Evolutionary conservation across 768 basidiomycete species (phyloP).

Genomic region (Tricholoma terreum): DNA sequence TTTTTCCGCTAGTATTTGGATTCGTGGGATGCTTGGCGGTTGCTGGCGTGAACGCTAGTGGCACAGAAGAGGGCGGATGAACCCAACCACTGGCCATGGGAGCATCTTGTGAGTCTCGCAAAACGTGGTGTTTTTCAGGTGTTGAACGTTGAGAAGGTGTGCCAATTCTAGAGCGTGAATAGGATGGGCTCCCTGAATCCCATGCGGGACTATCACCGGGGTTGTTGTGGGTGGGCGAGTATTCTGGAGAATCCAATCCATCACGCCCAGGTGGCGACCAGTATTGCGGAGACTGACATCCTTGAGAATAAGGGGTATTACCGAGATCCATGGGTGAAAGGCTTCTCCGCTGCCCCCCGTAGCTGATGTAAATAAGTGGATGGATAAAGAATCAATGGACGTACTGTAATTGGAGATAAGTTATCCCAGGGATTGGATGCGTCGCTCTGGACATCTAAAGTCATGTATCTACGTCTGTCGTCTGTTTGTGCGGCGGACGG

Average conservation of each 20-base stretch:
- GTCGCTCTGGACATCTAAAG: conserved; percentile 21
- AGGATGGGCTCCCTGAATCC: background rate
- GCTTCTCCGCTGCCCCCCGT: conserved; percentile 29
- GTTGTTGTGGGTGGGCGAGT: background rate
- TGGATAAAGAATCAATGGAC: conserved; percentile 7
- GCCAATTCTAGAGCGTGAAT: background rate
- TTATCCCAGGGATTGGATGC: background rate
- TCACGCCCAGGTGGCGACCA: background rate
- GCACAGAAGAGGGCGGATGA: background rate
- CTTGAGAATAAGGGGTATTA: conserved; percentile 38
- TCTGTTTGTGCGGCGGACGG: conserved; percentile 16
- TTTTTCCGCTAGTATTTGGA: conserved; percentile 7
- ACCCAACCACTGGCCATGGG: background rate
- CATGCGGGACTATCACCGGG: background rate
- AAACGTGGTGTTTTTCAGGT: background rate
- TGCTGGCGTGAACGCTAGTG: background rate
- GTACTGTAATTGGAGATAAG: conserved; percentile 6
- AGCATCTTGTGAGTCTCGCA: background rate
- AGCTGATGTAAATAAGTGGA: conserved; percentile 8
- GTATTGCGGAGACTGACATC: background rate
- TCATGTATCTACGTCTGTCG: conserved; percentile 13
- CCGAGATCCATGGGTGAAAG: conserved; percentile 64
- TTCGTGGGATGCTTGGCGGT: background rate
- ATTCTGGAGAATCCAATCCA: background rate
- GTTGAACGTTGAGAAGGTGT: background rate